These are phyloP conservation scores for Cryoendolithus antarcticus DNA, from an alignment of 2,329 filamentous ascomycete genomes.

Conservation along the genomic window DNA sequence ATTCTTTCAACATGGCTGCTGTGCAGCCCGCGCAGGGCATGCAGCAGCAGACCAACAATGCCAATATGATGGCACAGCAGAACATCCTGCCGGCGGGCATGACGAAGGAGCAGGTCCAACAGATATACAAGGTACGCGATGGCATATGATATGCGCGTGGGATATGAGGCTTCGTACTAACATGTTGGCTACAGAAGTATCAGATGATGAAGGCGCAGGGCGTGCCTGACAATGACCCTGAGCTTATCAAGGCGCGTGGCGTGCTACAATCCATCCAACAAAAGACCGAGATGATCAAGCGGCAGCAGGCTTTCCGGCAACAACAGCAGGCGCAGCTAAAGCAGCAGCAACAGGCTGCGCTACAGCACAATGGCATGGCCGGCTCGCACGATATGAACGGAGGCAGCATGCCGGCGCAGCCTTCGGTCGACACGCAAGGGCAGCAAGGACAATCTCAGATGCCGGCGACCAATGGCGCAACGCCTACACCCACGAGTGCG, in stretches of 20 bases:
- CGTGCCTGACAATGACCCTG: constrained; percentile 69
- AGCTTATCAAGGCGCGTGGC: constrained; percentile 70
- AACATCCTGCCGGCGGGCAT: constrained; percentile 48
- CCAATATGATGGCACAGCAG: constrained; percentile 18
- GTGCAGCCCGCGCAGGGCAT: constrained; percentile 9
- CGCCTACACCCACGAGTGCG: not conserved
- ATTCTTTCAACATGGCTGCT: constrained; percentile 5
- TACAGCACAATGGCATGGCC: constrained; percentile 39
- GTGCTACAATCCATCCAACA: constrained; percentile 59
- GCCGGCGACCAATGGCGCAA: constrained; percentile 2
- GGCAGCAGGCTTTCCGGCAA: constrained; percentile 31
- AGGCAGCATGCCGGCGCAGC: constrained; percentile 27
- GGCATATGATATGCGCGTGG: too few relatives aligned
- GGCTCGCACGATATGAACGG: constrained; percentile 30
- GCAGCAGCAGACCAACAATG: constrained; percentile 26
- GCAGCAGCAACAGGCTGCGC: constrained; percentile 25
- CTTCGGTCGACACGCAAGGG: constrained; percentile 18
- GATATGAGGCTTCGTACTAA: too few relatives aligned
- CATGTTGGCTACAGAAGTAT: constrained; percentile 52
- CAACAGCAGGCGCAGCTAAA: constrained; percentile 35
- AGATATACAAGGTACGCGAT: constrained; percentile 49
- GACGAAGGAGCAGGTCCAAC: constrained; percentile 66
- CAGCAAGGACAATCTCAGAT: constrained; percentile 11
- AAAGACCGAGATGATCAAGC: constrained; percentile 31
- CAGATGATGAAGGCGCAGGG: constrained; percentile 79